Conservation (phyloP, 768 basidiomycete genomes). For the Lactarius sp. region DNA sequence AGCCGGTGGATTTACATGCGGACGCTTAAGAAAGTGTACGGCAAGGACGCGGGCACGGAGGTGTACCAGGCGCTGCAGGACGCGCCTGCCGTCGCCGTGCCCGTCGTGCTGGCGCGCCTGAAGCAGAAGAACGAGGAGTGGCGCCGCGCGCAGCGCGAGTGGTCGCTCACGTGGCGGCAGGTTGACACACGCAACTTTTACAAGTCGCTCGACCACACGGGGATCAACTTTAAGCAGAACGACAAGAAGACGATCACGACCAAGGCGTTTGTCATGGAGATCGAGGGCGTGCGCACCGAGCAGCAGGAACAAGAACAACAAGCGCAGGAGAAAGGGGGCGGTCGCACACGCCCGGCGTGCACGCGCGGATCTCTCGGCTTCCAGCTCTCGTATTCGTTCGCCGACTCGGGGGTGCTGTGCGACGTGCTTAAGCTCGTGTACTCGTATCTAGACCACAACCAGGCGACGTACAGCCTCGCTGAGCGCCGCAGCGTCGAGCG, state of each 20-base stretch:
- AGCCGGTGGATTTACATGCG: conserved; percentile 87
- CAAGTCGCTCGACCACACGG: conserved; percentile 95
- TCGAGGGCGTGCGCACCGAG: conserved; percentile 61
- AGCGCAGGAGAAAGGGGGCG: not conserved
- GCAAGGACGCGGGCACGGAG: conserved; percentile 68
- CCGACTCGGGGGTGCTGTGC: conserved; percentile 74
- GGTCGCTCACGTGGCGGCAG: conserved; percentile 95
- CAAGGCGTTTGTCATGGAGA: conserved; percentile 75
- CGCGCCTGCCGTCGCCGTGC: conserved; percentile 83
- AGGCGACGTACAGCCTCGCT: conserved; percentile 61
- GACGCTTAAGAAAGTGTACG: conserved; percentile 92
- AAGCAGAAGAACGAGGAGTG: conserved; percentile 97
- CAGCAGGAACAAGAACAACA: conserved; percentile 28
- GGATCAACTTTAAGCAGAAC: conserved; percentile 88
- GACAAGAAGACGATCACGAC: conserved; percentile 92
- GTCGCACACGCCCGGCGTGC: conserved; percentile 30
- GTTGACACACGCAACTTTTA: conserved; percentile 97
- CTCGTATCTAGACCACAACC: conserved; percentile 85
- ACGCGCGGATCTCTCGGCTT: conserved; percentile 47
- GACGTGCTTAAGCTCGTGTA: conserved; percentile 89
- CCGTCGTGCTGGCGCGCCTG: conserved; percentile 83
- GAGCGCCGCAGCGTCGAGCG: conserved; percentile 83
- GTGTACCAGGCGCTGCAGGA: conserved; percentile 87
- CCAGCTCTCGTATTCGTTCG: conserved; percentile 77
- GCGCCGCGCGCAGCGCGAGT: conserved; percentile 90